Evolutionary conservation across 2,329 filamentous ascomycete species (phyloP).

Genomic region (Cytospora piceae): DNA sequence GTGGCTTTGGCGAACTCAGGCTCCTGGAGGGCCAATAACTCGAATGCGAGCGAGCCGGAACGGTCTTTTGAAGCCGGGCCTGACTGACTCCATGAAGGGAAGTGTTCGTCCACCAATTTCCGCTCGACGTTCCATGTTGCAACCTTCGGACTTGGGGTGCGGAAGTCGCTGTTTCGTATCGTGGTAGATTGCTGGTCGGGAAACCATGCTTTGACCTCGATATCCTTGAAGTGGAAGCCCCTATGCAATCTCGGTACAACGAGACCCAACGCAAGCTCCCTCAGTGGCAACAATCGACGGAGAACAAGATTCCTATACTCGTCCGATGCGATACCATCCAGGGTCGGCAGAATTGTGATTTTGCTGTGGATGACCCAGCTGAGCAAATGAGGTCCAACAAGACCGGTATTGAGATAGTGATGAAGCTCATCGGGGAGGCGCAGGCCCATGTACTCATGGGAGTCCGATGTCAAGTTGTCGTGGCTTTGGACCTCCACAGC

Average conservation of each 20-base stretch:
- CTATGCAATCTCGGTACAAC: conserved; percentile 80
- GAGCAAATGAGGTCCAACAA: conserved; percentile 78
- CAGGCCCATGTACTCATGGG: conserved; percentile 88
- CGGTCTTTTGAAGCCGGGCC: conserved; percentile 37
- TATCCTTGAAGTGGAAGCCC: conserved; percentile 79
- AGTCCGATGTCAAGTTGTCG: conserved; percentile 76
- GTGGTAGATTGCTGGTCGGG: conserved; percentile 72
- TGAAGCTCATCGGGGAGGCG: conserved; percentile 88
- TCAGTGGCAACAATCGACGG: conserved; percentile 71
- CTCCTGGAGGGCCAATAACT: conserved; percentile 70
- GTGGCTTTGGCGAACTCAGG: conserved; percentile 71
- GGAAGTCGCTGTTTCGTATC: conserved; percentile 52
- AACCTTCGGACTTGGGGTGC: conserved; percentile 51
- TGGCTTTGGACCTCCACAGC: conserved; percentile 75
- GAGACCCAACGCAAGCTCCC: conserved; percentile 76
- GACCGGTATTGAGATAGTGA: conserved; percentile 82
- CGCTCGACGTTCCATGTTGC: conserved; percentile 76
- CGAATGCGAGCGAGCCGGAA: conserved; percentile 57
- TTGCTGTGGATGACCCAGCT: conserved; percentile 82
- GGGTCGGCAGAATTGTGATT: conserved; percentile 77
- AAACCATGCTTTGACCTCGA: conserved; percentile 84
- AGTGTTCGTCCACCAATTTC: conserved; percentile 53
- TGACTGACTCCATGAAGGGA: conserved; percentile 38
- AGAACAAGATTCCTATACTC: conserved; percentile 82
- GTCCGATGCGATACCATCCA: conserved; percentile 79